Conservation (phyloP, 2,329 filamentous ascomycete species). For the Monosporascus sp. region DNA sequence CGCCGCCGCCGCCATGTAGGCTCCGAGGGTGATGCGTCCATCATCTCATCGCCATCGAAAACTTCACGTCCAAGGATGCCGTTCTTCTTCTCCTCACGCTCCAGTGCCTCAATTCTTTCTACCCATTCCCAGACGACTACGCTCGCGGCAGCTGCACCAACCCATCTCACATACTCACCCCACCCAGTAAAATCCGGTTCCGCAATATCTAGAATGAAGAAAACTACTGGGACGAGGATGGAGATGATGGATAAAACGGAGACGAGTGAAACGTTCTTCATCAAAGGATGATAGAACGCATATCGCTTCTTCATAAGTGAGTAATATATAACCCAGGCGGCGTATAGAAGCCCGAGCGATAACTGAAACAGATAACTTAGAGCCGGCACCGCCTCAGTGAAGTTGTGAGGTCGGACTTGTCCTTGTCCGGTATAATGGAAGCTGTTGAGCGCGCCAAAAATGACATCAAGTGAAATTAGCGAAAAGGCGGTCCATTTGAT, state of each 20-base stretch:
- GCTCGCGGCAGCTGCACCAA: slow-evolving; percentile 88
- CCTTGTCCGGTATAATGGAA: slow-evolving; percentile 56
- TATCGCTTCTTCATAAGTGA: slow-evolving; percentile 86
- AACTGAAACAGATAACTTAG: slow-evolving; percentile 88
- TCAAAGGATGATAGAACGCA: slow-evolving; percentile 83
- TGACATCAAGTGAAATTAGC: slow-evolving; percentile 82
- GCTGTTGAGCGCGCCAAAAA: slow-evolving; percentile 88
- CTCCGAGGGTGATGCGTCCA: slow-evolving; percentile 56
- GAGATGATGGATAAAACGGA: slow-evolving; percentile 72
- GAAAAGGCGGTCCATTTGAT: slow-evolving; percentile 99
- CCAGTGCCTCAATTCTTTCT: slow-evolving; percentile 85
- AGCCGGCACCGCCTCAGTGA: slow-evolving; percentile 85
- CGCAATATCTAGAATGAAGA: slow-evolving; percentile 87
- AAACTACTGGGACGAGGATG: slow-evolving; percentile 85
- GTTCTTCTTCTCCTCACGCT: slow-evolving; percentile 90
- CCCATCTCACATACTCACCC: slow-evolving; percentile 95
- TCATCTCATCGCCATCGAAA: slow-evolving; percentile 91
- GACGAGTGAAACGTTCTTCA: slow-evolving; percentile 83
- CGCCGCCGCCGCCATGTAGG: slow-evolving; percentile 39
- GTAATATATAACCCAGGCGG: slow-evolving; percentile 92
- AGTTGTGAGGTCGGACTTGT: slow-evolving; percentile 62
- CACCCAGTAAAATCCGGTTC: slow-evolving; percentile 82
- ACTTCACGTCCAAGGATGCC: slow-evolving; percentile 86
- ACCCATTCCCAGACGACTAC: slow-evolving; percentile 99
- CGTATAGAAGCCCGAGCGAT: slow-evolving; percentile 79